Conservation (phyloP, 805 yeast genomes). For the Candida mattraensis region DNA sequence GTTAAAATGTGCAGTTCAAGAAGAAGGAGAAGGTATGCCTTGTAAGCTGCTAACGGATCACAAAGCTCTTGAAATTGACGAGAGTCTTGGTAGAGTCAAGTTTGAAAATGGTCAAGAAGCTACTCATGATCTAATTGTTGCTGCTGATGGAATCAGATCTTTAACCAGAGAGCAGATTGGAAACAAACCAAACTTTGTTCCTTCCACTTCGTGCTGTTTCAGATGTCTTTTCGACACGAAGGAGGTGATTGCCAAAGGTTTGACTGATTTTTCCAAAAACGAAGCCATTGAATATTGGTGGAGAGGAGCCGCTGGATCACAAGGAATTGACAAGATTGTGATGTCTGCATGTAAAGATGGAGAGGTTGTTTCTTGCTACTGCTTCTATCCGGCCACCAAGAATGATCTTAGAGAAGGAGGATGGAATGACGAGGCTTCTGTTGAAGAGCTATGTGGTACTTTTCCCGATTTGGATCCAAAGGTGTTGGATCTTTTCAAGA, state of each 20-base stretch:
- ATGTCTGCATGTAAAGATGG: slow-evolving; percentile 28
- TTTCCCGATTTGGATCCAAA: slow-evolving; percentile 25
- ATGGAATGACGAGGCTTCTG: slow-evolving; percentile 26
- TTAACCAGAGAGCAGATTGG: slow-evolving; percentile 26
- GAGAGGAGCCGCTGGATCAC: slow-evolving; percentile 20
- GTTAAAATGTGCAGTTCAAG: slow-evolving; percentile 21
- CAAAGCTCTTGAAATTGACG: slow-evolving; percentile 24
- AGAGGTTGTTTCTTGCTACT: slow-evolving; percentile 28
- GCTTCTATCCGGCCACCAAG: slow-evolving; percentile 26
- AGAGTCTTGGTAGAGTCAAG: slow-evolving; percentile 24
- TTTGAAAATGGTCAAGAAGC: slow-evolving; percentile 29
- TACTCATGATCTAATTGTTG: slow-evolving; percentile 30
- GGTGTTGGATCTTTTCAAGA: slow-evolving; percentile 24
- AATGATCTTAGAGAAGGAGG: slow-evolving; percentile 22
- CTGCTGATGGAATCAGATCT: slow-evolving; percentile 35
- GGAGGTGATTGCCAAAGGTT: slow-evolving; percentile 20
- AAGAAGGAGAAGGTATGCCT: slow-evolving; percentile 26
- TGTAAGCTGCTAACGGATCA: slow-evolving; percentile 25
- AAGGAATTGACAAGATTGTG: slow-evolving; percentile 27
- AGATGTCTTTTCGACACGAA: slow-evolving; percentile 27
- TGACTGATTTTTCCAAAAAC: slow-evolving; percentile 25
- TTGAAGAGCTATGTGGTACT: slow-evolving; percentile 20
- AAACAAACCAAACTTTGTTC: slow-evolving; percentile 17
- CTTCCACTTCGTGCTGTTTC: slow-evolving; percentile 27
- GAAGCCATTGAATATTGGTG: slow-evolving; percentile 32